Conservation (phyloP, 1,284 basidiomycete genomes). For the Phenoliferia sp. region DNA sequence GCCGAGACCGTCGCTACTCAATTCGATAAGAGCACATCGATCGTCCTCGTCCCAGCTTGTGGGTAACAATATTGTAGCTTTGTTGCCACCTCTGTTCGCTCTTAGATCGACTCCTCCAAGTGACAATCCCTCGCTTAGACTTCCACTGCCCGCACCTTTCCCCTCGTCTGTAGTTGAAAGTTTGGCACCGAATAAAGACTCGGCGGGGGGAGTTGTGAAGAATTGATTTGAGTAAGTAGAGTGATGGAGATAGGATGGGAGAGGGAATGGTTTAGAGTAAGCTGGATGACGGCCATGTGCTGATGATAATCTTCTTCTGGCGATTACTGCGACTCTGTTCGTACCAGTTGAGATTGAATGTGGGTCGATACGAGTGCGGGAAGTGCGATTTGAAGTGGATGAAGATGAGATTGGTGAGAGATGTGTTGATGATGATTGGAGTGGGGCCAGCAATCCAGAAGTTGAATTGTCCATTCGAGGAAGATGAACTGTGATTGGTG, state of each 20-base stretch:
- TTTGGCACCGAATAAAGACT: not conserved
- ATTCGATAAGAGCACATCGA: constrained; percentile 55
- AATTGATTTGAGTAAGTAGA: constrained; percentile 13
- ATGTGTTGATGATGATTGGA: too few relatives aligned
- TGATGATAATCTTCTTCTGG: not conserved
- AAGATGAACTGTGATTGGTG: too few relatives aligned
- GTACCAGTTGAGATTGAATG: not conserved
- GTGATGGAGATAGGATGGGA: constrained; percentile 22
- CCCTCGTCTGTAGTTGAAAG: not conserved
- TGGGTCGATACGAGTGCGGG: not conserved
- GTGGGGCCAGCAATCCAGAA: too few relatives aligned
- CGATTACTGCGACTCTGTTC: not conserved
- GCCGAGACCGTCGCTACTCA: constrained; percentile 65
- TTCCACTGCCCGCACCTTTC: not conserved
- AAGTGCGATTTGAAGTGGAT: not conserved
- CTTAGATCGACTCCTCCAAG: not conserved
- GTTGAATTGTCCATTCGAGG: too few relatives aligned
- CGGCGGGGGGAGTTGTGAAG: constrained; percentile 12
- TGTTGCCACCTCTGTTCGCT: not conserved
- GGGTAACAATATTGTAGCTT: constrained; percentile 51
- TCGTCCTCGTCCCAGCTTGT: constrained; percentile 70
- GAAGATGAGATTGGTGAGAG: not conserved
- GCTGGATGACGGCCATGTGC: not conserved
- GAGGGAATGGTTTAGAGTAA: constrained; percentile 16
- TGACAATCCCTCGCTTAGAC: not conserved